Conservation (phyloP, 306 rosid genomes). For the Vigna angularis region DNA sequence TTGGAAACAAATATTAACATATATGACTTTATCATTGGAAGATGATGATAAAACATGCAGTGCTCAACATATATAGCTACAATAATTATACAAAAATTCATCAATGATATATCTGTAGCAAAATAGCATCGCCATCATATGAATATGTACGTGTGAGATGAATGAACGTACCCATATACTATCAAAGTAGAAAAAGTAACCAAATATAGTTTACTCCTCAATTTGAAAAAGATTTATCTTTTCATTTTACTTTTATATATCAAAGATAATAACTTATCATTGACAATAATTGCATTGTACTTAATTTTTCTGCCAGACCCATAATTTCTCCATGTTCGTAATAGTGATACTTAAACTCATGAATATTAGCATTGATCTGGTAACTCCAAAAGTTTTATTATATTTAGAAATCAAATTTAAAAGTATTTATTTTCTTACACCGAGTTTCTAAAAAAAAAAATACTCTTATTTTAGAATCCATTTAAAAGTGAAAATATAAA, state of each 20-base stretch:
- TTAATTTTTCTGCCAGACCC: background rate
- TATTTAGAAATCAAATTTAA: too few species aligned
- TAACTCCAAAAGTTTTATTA: too few species aligned
- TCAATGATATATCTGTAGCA: background rate
- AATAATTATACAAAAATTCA: conserved; percentile 15
- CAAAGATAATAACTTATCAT: background rate
- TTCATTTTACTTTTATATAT: background rate
- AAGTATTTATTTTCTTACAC: too few species aligned
- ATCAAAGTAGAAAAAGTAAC: too few species aligned
- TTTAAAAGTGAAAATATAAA: too few species aligned
- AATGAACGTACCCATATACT: too few species aligned
- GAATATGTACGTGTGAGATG: background rate
- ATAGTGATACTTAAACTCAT: background rate
- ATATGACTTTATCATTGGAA: background rate
- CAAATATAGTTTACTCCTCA: background rate
- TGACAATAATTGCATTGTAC: background rate
- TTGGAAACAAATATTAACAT: background rate
- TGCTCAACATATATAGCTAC: background rate
- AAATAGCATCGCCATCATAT: background rate
- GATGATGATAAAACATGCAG: background rate
- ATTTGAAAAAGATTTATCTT: background rate
- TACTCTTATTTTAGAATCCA: too few species aligned
- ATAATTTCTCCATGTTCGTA: background rate
- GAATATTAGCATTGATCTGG: too few species aligned
- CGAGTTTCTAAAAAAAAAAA: too few species aligned